Evolutionary conservation across 2,329 filamentous ascomycete genomes (phyloP).

Genomic region (Fusarium chuoi): DNA sequence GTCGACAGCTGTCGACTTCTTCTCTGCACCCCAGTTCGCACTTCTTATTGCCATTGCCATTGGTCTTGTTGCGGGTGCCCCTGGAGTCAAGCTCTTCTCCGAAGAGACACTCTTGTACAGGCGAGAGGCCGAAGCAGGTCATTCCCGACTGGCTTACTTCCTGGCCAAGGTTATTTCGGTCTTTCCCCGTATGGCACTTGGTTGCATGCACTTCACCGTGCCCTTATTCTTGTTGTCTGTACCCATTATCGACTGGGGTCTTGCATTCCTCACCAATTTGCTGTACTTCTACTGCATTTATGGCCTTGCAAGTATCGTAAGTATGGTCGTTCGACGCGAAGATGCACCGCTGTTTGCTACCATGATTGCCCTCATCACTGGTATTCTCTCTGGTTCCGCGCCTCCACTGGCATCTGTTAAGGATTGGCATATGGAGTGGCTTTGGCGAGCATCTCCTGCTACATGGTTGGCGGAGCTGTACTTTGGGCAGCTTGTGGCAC

Average conservation of each 20-base stretch:
- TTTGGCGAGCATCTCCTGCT: slow-evolving; percentile 64
- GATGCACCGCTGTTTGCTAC: slow-evolving; percentile 67
- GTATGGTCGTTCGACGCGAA: slow-evolving; percentile 65
- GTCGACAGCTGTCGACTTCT: slow-evolving; percentile 62
- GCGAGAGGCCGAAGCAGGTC: slow-evolving; percentile 66
- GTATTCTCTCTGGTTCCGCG: slow-evolving; percentile 64
- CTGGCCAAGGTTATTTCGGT: slow-evolving; percentile 64
- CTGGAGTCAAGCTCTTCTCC: slow-evolving; percentile 67
- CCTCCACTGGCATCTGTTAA: slow-evolving; percentile 61
- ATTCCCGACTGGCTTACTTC: slow-evolving; percentile 66
- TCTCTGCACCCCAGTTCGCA: slow-evolving; percentile 62
- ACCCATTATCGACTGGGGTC: slow-evolving; percentile 60
- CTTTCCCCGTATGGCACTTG: slow-evolving; percentile 61
- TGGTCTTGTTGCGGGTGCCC: slow-evolving; percentile 61
- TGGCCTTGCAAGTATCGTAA: slow-evolving; percentile 62
- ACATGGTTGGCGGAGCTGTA: slow-evolving; percentile 68
- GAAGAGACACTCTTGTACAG: slow-evolving; percentile 55
- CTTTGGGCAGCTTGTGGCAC: slow-evolving; percentile 61
- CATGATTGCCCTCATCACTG: slow-evolving; percentile 63
- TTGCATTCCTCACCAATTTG: slow-evolving; percentile 62
- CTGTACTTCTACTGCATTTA: slow-evolving; percentile 69
- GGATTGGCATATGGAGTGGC: slow-evolving; percentile 64
- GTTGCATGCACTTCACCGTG: slow-evolving; percentile 65
- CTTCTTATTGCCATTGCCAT: slow-evolving; percentile 65
- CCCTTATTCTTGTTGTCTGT: slow-evolving; percentile 60